Percentiles rank a stretch among this genome's conserved stretches.
Evolutionary conservation across 331 rosid genomes (phyloP).

Genomic region (Quercus tomentella): DNA sequence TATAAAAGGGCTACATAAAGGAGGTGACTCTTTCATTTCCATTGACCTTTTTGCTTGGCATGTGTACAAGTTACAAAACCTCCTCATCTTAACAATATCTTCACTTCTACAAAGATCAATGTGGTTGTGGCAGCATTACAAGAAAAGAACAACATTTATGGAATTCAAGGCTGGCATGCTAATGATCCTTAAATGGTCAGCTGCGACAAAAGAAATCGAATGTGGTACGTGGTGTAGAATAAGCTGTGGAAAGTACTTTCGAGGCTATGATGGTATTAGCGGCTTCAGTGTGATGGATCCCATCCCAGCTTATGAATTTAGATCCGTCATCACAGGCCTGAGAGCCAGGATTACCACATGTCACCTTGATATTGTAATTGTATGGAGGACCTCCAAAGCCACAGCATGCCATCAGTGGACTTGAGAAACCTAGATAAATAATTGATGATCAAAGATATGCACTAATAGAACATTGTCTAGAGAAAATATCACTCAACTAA

Average conservation of each 20-base stretch:
- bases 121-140: not conserved
- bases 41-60: not conserved
- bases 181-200: conserved; percentile 1
- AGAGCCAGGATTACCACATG: conserved; percentile 76
- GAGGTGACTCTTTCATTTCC: not conserved
- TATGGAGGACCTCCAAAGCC: conserved; percentile 93
- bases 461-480: too few relatives aligned
- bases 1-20: too few relatives aligned
- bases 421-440: conserved; percentile 52
- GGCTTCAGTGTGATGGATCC: conserved; percentile 71
- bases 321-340: conserved; percentile 67
- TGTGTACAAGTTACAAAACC: not conserved
- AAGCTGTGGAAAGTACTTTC: conserved; percentile 52
- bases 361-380: conserved; percentile 59
- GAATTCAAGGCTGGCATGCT: not conserved
- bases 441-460: too few relatives aligned
- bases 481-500: too few relatives aligned
- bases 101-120: not conserved
- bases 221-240: conserved; percentile 61
- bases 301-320: conserved; percentile 72
- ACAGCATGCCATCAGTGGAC: conserved; percentile 84
- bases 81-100: not conserved
- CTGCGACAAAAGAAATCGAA: conserved; percentile 68
- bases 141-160: not conserved
- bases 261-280: conserved; percentile 72